These are phyloP conservation scores for Cryphonectria radicalis DNA, from an alignment of 2,329 filamentous ascomycete genomes.

Conservation along the genomic window DNA sequence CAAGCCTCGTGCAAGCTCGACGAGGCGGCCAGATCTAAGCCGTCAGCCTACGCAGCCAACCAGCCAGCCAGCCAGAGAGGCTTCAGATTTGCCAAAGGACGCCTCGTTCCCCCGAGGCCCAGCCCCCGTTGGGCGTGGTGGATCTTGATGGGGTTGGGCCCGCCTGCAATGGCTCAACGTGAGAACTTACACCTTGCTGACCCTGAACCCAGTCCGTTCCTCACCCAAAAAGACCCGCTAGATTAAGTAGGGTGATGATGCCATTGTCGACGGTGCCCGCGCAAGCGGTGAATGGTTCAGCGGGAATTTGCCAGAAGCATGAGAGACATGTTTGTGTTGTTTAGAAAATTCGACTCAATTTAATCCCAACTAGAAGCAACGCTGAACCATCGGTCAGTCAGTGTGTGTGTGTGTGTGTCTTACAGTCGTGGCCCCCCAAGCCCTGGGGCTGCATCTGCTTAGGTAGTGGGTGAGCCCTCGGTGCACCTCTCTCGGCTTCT, in stretches of 20 bases:
- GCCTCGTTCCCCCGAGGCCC: background rate
- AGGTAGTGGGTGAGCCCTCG: background rate
- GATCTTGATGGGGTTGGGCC: background rate
- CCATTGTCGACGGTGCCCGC: background rate
- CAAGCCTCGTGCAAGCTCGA: background rate
- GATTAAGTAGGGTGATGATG: constrained; percentile 1
- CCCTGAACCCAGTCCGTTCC: background rate
- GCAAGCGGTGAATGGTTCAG: background rate
- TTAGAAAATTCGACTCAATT: background rate
- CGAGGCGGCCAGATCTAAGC: background rate
- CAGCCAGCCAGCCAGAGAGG: background rate
- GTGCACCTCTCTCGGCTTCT: background rate
- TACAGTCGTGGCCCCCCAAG: background rate
- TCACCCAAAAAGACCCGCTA: background rate
- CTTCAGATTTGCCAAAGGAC: background rate
- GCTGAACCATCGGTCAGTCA: background rate
- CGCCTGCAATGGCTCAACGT: background rate
- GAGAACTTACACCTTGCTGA: background rate
- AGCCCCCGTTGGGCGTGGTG: background rate
- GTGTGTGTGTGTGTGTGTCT: too few relatives aligned
- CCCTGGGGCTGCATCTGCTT: background rate
- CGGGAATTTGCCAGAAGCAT: background rate
- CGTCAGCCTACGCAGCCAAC: background rate
- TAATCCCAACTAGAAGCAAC: background rate
- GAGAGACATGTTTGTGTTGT: background rate